A percentile compares a stretch with the other conserved stretches of the same genome.
phyloP scores from a whole-genome alignment of 106 monocot genomes.

The Phalaenopsis aphrodite region DNA sequence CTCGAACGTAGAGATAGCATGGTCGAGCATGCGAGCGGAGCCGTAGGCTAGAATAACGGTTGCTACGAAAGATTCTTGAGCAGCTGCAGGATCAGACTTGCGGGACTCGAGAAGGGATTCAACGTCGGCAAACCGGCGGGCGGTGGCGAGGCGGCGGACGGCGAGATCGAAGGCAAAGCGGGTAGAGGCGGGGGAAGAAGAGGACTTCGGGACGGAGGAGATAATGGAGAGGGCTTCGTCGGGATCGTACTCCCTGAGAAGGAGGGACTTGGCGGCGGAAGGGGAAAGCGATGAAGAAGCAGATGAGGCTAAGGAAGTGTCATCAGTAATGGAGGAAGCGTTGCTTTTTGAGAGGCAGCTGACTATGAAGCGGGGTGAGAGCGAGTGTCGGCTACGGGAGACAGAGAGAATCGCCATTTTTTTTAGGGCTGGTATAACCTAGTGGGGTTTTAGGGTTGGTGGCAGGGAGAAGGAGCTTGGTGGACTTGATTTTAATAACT shows the following conservation, averaged over 20 bases:
- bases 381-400: neutral
- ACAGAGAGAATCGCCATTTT: neutral
- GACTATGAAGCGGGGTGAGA: neutral
- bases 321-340: neutral
- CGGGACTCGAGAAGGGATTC: conserved; percentile 31
- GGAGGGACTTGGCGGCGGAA: conserved; percentile 15
- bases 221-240: conserved; percentile 30
- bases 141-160: conserved; percentile 50
- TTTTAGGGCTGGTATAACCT: neutral
- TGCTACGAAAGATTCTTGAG: conserved; percentile 37
- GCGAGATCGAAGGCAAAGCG: conserved; percentile 35
- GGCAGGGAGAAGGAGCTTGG: no score
- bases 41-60: conserved; percentile 53
- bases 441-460: neutral
- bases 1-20: conserved; percentile 40
- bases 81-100: neutral
- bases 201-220: conserved; percentile 14
- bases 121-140: conserved; percentile 16
- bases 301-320: neutral
- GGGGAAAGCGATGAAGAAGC: neutral
- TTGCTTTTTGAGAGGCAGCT: neutral
- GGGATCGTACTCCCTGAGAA: conserved; percentile 31
- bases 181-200: conserved; percentile 13
- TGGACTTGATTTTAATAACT: no score
- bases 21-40: conserved; percentile 39